A percentile compares a stretch with the other conserved stretches of the same genome.
Evolutionary conservation across 345 rosid species (phyloP).

Genomic region (Carallia brachiata): DNA sequence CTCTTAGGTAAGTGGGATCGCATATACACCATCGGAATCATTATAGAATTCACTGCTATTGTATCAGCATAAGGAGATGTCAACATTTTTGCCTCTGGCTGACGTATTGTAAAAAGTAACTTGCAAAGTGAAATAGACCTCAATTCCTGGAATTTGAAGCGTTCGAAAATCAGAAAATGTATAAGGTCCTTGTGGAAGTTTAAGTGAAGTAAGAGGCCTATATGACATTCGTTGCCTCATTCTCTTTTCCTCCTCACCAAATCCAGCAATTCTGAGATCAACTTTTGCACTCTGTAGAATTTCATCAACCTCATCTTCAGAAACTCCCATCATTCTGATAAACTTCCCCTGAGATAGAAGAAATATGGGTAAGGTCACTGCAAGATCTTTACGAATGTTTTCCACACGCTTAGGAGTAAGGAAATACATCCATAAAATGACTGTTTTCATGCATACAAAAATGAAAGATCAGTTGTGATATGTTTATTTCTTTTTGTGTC

Average conservation of each 20-base stretch:
- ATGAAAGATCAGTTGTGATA: no score
- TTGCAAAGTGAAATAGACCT: constrained; percentile 38
- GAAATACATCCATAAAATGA: not conserved
- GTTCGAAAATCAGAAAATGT: constrained; percentile 76
- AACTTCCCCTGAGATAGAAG: constrained; percentile 52
- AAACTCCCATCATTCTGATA: constrained; percentile 92
- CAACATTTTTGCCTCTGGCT: not conserved
- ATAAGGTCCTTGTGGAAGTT: constrained; percentile 77
- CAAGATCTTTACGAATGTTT: constrained; percentile 9
- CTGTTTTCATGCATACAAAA: not conserved
- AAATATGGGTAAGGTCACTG: constrained; percentile 10
- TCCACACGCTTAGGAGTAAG: not conserved
- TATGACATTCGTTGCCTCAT: constrained; percentile 44
- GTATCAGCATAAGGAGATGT: no score
- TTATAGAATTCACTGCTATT: no score
- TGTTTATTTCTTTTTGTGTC: no score
- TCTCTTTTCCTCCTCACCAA: constrained; percentile 87
- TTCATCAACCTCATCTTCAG: constrained; percentile 61
- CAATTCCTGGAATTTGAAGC: constrained; percentile 73
- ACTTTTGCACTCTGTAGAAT: constrained; percentile 47
- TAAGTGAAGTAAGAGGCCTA: constrained; percentile 29
- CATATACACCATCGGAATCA: no score
- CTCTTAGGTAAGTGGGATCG: no score
- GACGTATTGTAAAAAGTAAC: not conserved
- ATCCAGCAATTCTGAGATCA: constrained; percentile 77